These are phyloP conservation scores for Neurospora sp. DNA, from an alignment of 2,329 filamentous ascomycete genomes.

Conservation along the genomic window DNA sequence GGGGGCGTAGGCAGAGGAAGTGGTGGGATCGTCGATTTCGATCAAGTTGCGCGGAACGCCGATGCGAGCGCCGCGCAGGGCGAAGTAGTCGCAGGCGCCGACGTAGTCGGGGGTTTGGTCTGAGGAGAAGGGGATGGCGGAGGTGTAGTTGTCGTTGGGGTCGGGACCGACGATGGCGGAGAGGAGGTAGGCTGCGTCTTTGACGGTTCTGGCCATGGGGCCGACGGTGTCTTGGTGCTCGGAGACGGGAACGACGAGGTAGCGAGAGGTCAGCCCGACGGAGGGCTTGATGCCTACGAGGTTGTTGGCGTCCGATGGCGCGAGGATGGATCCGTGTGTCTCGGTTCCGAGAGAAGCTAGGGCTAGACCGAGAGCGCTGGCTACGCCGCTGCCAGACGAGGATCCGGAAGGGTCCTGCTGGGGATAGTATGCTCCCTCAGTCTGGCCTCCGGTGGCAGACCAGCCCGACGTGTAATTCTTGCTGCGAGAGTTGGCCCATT, in stretches of 20 bases:
- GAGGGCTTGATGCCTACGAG: conserved; percentile 61
- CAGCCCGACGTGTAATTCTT: conserved; percentile 50
- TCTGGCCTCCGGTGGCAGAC: conserved; percentile 53
- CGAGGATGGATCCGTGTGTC: conserved; percentile 54
- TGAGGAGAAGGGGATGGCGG: conserved; percentile 42
- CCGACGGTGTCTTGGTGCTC: conserved; percentile 57
- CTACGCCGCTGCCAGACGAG: conserved; percentile 51
- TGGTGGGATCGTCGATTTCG: conserved; percentile 10
- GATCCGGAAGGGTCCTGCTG: conserved; percentile 51
- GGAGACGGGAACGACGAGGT: conserved; percentile 56
- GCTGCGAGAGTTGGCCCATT: conserved; percentile 56
- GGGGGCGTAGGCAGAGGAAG: conserved; percentile 2
- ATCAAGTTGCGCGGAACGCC: conserved; percentile 54
- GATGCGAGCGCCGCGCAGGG: conserved; percentile 47
- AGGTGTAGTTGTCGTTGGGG: conserved; percentile 53
- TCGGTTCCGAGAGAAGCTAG: conserved; percentile 51
- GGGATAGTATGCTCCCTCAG: conserved; percentile 48
- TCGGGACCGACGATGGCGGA: conserved; percentile 54
- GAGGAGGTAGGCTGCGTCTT: conserved; percentile 53
- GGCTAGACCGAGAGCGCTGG: conserved; percentile 48
- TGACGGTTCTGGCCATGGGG: conserved; percentile 52
- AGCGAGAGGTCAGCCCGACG: conserved; percentile 52
- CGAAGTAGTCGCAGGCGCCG: conserved; percentile 41
- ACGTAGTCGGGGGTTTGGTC: conserved; percentile 47
- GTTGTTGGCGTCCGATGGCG: conserved; percentile 43